These are phyloP conservation scores for Arthrobotrys iridis DNA, from an alignment of 2,329 filamentous ascomycete genomes.

Conservation along the genomic window DNA sequence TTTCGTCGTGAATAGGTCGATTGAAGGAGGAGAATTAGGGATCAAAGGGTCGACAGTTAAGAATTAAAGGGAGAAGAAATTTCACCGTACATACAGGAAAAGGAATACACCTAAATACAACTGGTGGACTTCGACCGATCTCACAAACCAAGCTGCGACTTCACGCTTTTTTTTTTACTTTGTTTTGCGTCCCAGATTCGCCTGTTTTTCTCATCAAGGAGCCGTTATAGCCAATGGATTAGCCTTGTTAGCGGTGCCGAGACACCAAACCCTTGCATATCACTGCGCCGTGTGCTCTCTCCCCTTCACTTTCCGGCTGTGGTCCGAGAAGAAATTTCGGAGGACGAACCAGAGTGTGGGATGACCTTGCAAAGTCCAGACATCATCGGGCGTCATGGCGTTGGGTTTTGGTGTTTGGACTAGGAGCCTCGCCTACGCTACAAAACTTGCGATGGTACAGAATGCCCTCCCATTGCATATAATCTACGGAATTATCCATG, in stretches of 20 bases:
- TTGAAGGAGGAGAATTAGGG: slow-evolving; percentile 4
- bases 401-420: slow-evolving; percentile 16
- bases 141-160: slow-evolving; percentile 18
- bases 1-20: slow-evolving; percentile 14
- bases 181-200: neutral
- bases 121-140: slow-evolving; percentile 28
- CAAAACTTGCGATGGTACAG: slow-evolving; percentile 2
- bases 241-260: slow-evolving; percentile 47
- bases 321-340: slow-evolving; percentile 47
- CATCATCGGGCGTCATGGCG: slow-evolving; percentile 41
- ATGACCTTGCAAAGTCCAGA: slow-evolving; percentile 27
- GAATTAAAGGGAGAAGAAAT: slow-evolving; percentile 30
- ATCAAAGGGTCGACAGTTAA: slow-evolving; percentile 9
- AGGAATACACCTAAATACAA: slow-evolving; percentile 37
- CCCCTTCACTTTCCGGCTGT: slow-evolving; percentile 30
- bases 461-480: neutral
- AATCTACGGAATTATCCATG: neutral
- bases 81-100: slow-evolving; percentile 25
- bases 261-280: slow-evolving; percentile 53
- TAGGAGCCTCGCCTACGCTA: neutral
- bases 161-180: slow-evolving; percentile 2
- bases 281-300: slow-evolving; percentile 40
- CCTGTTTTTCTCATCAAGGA: slow-evolving; percentile 45
- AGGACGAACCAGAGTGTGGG: slow-evolving; percentile 39
- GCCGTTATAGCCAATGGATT: slow-evolving; percentile 37